Evolutionary conservation across 2,329 filamentous ascomycete genomes (phyloP), one percentile per base, ranked within the genome.

Genomic region (Teratosphaeria nubilosa): DNA sequence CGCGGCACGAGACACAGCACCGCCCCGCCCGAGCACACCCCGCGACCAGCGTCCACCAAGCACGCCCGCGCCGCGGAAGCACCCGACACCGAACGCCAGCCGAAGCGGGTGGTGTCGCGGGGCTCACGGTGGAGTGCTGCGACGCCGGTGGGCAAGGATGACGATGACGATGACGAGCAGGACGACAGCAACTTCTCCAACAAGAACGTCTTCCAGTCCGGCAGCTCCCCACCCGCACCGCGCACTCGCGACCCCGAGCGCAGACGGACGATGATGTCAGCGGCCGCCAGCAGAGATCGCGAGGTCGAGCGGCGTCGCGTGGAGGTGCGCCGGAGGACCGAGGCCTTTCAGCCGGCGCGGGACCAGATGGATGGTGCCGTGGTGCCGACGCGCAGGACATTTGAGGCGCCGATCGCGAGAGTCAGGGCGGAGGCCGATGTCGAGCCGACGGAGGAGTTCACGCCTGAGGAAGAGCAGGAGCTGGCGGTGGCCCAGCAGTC

Each of bases 391-490:
- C 80, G 83, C 37, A 80, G 78, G 54, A 81, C 80, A 0, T 84
- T 87, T 60, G 82, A 85, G 58, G 76, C 84, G 32, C 77, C 83
- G 1, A 68, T 82, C 51, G 72, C 77, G 45, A 75, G 76, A 54
- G 53, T 73, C 27, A 72, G 72, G 52, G 73, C 75, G 50, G 20
- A 80, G 56, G 27, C 27, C 7, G 75, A 78, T 55, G 70, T 89
- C 5, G 86, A 91, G 60, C 79, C 86, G 0, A 89, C 88, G 3
- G 94, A 97, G 72, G 94, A 99, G 68, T 99, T 97, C 64, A 96
- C 91, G 0, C 89, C 91, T 0, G 90, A 96, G 62, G 92, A 90
- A 69, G 88, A 91, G 73, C 77, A 90, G 14, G 88, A 91, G 63
- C 76, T 95, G 13, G 90, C 86, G n/a, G 80, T 81, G 55, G 87